phyloP scores from a whole-genome alignment of 2,329 filamentous ascomycete genomes.

The Ophiobolus disseminans region DNA sequence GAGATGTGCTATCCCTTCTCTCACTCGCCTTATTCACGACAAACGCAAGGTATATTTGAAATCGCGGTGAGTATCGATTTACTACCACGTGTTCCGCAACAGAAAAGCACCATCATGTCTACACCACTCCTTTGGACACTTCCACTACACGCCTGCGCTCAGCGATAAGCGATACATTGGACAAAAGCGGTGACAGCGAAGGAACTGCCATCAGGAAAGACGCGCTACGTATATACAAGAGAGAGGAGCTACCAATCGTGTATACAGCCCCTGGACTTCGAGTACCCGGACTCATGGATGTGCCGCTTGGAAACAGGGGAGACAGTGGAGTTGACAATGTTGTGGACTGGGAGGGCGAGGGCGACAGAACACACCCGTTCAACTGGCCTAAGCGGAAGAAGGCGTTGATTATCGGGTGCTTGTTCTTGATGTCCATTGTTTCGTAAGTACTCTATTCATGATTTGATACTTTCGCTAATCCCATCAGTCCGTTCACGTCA shows the following conservation, averaged over 20 bases:
- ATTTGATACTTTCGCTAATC: neutral
- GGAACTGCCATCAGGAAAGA: neutral
- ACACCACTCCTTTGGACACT: too few relatives aligned
- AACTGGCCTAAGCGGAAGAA: constrained; percentile 35
- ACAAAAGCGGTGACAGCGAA: neutral
- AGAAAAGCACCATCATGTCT: too few relatives aligned
- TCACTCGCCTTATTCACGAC: too few relatives aligned
- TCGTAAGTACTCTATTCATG: neutral
- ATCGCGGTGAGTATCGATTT: too few relatives aligned
- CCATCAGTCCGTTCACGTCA: neutral
- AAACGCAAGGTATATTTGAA: too few relatives aligned
- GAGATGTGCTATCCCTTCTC: too few relatives aligned
- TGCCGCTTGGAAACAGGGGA: neutral
- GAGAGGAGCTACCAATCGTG: constrained; percentile 1
- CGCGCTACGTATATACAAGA: neutral
- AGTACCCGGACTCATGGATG: neutral
- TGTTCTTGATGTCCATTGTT: constrained; percentile 35
- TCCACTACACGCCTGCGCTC: neutral
- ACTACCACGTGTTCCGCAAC: too few relatives aligned
- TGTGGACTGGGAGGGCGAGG: constrained; percentile 20
- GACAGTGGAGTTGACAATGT: constrained; percentile 4
- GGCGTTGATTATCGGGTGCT: constrained; percentile 31
- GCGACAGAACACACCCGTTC: constrained; percentile 37
- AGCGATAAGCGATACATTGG: neutral
- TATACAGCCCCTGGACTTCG: neutral